Conservation (phyloP, 176 grass and related monocot genomes). For the Tillandsia leiboldiana region DNA sequence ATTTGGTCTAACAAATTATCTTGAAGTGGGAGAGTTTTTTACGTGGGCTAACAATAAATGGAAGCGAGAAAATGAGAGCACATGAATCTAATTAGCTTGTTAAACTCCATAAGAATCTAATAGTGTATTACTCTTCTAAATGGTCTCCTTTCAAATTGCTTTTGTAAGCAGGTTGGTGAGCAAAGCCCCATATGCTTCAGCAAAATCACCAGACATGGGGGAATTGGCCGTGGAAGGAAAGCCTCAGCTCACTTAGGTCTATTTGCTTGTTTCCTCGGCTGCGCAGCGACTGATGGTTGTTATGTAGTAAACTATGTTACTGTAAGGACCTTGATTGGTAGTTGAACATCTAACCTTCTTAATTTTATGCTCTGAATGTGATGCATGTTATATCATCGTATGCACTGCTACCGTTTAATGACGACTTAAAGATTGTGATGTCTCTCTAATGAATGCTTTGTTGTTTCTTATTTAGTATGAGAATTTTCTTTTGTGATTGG, state of each 20-base stretch:
- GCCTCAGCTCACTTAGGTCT: conserved; percentile 30
- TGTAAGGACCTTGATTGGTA: not conserved
- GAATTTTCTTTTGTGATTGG: too few relatives aligned
- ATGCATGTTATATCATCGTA: not conserved
- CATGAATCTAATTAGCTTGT: too few relatives aligned
- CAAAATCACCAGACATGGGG: conserved; percentile 49
- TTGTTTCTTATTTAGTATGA: not conserved
- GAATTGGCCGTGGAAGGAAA: conserved; percentile 38
- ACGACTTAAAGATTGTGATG: not conserved
- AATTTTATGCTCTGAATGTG: not conserved
- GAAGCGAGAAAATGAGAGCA: too few relatives aligned
- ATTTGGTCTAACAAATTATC: too few relatives aligned
- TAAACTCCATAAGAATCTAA: too few relatives aligned
- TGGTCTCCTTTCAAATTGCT: too few relatives aligned
- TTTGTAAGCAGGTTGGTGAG: conserved; percentile 48
- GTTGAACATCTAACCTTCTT: not conserved
- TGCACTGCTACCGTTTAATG: not conserved
- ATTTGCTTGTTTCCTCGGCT: not conserved
- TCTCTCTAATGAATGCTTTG: not conserved
- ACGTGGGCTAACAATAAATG: too few relatives aligned
- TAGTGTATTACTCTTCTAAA: too few relatives aligned
- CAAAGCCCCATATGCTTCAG: conserved; percentile 55
- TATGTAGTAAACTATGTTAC: not conserved
- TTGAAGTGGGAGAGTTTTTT: too few relatives aligned
- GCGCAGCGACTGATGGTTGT: not conserved